Evolutionary conservation across 805 yeast genomes (phyloP).

Genomic region (Cyberlindnera sargentensis): DNA sequence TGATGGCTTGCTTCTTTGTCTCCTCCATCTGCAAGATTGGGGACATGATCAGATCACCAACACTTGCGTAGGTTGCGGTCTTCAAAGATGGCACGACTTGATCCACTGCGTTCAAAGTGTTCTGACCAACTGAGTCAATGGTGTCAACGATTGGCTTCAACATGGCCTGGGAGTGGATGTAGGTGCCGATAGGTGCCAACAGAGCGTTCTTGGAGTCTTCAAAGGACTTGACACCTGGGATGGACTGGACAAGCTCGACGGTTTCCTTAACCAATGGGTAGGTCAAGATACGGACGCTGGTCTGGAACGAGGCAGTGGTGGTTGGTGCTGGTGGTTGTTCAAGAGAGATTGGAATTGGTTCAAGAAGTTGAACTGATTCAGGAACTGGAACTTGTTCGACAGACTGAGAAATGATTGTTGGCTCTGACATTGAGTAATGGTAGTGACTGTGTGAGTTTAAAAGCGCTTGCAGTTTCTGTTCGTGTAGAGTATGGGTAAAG

Average conservation of each 20-base stretch:
- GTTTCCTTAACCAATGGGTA: slow-evolving; percentile 45
- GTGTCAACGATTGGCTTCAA: slow-evolving; percentile 36
- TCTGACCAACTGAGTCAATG: slow-evolving; percentile 49
- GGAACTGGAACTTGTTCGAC: too few relatives aligned
- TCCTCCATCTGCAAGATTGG: slow-evolving; percentile 35
- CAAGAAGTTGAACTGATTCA: too few relatives aligned
- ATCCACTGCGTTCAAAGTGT: slow-evolving; percentile 52
- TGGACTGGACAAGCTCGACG: slow-evolving; percentile 25
- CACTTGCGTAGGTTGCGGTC: slow-evolving; percentile 42
- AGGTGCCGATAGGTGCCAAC: slow-evolving; percentile 20
- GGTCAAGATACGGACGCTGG: slow-evolving; percentile 32
- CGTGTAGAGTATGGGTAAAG: too few relatives aligned
- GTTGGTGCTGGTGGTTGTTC: too few relatives aligned
- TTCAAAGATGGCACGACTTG: slow-evolving; percentile 49
- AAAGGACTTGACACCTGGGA: slow-evolving; percentile 33
- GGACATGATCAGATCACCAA: slow-evolving; percentile 40
- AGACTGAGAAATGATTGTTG: too few relatives aligned
- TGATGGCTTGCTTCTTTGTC: slow-evolving; percentile 23
- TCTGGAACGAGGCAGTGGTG: background rate
- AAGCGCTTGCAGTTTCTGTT: too few relatives aligned
- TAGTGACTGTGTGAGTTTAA: too few relatives aligned
- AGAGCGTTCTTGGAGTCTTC: slow-evolving; percentile 19
- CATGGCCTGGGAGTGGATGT: slow-evolving; percentile 25
- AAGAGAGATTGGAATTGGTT: too few relatives aligned
- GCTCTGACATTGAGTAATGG: too few relatives aligned